Base-by-base conservation (phyloP, 2,329 filamentous ascomycete species). In the Penicillium brasilianum region DNA sequence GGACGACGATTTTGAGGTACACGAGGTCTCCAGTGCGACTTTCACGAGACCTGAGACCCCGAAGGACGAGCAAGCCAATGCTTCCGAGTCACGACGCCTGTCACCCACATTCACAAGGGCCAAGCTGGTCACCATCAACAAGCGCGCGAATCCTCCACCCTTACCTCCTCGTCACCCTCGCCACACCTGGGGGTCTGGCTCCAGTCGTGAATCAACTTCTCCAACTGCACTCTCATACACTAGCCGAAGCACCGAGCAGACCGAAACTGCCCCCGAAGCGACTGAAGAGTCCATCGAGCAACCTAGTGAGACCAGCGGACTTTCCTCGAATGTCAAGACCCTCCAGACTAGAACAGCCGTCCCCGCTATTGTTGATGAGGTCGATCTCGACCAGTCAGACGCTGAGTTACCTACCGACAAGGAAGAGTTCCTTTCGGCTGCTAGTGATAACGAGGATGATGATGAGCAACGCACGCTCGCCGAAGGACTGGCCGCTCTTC, bases 41-140 rank as follows among this genome's bases (percentile, higher is more conserved):
- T 22, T 86, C 82, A 71, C 71, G 11, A 72, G 70, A 46, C 71
- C 63, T 36, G 56, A 88, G 80, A 75, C 82, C 80, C 65, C 67
- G 1, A 66, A 71, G 1, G 48, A 70, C 2, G 69, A 71, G 18
- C 71, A 75, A 16, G 81, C 84, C 20, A 84, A 87, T 55, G 11
- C 57, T 8, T n/a, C 3, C 10, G 50, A 59, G 4, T 84, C 87
- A 43, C 82, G 86, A 46, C 80, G 87, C 51, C 84, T 85, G 2
- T 87, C 90, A 1, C 87, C 90, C 57, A 84, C 87, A 58, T 87
- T 93, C 59, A 89, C 87, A 41, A 90, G 91, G 71, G 91, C 92
- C 25, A 89, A 90, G 54, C 82, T 97, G 54, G 91, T 97, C 30
- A 93, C 87, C 49, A 96, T 97, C 60, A 88, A 91, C 13, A 96